phyloP scores from a whole-genome alignment of 108 stramenopile species.

The Skeletonema costatum region DNA sequence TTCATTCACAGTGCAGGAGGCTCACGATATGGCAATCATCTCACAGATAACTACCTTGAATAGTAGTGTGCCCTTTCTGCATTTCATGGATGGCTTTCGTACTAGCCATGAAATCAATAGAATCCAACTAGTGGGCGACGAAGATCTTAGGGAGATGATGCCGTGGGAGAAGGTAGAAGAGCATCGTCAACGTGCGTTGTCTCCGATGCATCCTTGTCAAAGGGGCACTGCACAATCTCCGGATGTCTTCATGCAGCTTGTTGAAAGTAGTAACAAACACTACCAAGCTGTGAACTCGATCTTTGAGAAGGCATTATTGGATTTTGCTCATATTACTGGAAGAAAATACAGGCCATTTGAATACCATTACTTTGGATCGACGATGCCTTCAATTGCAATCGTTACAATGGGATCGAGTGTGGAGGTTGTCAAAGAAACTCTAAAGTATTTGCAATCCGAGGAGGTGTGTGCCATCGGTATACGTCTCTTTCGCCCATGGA shows the following conservation, averaged over 20 bases:
- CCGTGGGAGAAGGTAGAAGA: slow-evolving; percentile 67
- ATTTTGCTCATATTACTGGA: slow-evolving; percentile 51
- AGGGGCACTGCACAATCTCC: slow-evolving; percentile 70
- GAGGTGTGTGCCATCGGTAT: slow-evolving; percentile 56
- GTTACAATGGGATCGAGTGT: slow-evolving; percentile 69
- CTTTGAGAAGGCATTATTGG: slow-evolving; percentile 45
- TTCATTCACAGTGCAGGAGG: slow-evolving; percentile 66
- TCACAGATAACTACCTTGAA: slow-evolving; percentile 61
- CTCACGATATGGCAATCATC: slow-evolving; percentile 68
- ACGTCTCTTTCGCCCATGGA: slow-evolving; percentile 67
- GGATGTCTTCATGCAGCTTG: slow-evolving; percentile 73
- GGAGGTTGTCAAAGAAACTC: slow-evolving; percentile 56
- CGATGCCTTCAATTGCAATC: slow-evolving; percentile 54
- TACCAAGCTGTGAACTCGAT: slow-evolving; percentile 45
- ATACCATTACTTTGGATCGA: slow-evolving; percentile 59
- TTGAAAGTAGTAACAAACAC: slow-evolving; percentile 60
- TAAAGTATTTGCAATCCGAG: slow-evolving; percentile 52
- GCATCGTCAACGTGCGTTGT: slow-evolving; percentile 60
- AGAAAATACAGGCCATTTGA: slow-evolving; percentile 55
- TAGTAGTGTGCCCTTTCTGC: slow-evolving; percentile 62
- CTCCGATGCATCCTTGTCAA: slow-evolving; percentile 70
- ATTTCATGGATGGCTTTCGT: slow-evolving; percentile 73
- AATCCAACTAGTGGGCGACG: slow-evolving; percentile 53
- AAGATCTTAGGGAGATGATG: slow-evolving; percentile 54
- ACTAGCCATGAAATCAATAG: slow-evolving; percentile 70